phyloP scores from a whole-genome alignment of 2,329 filamentous ascomycete genomes.

The Hypoxylon sp. region DNA sequence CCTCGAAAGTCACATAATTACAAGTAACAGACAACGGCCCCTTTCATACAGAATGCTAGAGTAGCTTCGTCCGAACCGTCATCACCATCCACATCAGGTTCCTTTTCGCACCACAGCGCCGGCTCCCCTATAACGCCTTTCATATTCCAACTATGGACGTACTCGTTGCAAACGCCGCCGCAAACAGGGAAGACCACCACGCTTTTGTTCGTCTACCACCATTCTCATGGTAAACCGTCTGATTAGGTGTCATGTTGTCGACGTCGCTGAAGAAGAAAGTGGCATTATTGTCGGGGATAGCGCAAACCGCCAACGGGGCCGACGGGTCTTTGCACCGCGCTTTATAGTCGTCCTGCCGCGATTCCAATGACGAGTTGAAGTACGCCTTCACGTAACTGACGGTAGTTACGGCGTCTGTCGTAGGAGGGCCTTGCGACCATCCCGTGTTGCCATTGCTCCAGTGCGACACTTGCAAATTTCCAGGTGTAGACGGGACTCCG shows the following conservation, averaged over 20 bases:
- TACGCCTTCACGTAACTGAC: slow-evolving; percentile 82
- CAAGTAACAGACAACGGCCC: slow-evolving; percentile 16
- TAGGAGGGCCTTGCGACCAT: slow-evolving; percentile 80
- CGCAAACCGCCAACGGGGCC: slow-evolving; percentile 60
- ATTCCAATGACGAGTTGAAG: slow-evolving; percentile 75
- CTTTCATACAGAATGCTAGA: slow-evolving; percentile 16
- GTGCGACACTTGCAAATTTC: slow-evolving; percentile 79
- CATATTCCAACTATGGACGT: slow-evolving; percentile 32
- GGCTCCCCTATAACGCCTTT: slow-evolving; percentile 1
- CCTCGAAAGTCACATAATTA: slow-evolving; percentile 16
- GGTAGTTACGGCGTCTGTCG: slow-evolving; percentile 70
- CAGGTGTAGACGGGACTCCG: slow-evolving; percentile 70
- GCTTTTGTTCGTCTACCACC: neutral
- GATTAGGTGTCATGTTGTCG: slow-evolving; percentile 62
- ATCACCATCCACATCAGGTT: slow-evolving; percentile 8
- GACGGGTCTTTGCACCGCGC: slow-evolving; percentile 58
- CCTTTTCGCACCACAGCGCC: neutral
- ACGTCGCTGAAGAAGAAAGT: slow-evolving; percentile 65
- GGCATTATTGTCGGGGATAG: slow-evolving; percentile 62
- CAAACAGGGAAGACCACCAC: slow-evolving; percentile 24
- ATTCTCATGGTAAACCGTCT: slow-evolving; percentile 57
- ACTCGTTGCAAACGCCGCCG: slow-evolving; percentile 21
- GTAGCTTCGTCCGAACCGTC: slow-evolving; percentile 12
- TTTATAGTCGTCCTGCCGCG: slow-evolving; percentile 56
- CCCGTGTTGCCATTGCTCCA: slow-evolving; percentile 80